phyloP scores from a whole-genome alignment of 495 filamentous ascomycete genomes.

The Xylaria palmicola region DNA sequence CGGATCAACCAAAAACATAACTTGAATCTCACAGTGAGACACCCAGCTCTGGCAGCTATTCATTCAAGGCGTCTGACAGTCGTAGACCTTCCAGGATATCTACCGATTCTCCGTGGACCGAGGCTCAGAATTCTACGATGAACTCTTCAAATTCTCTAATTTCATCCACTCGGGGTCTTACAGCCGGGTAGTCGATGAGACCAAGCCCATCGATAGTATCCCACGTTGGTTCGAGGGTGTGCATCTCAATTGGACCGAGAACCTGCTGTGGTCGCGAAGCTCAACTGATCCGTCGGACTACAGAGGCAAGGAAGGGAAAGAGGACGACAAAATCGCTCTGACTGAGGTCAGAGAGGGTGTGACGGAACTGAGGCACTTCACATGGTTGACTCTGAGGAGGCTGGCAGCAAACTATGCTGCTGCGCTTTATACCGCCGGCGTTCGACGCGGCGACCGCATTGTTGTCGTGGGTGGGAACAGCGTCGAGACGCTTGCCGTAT shows the following conservation, averaged over 20 bases:
- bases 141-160: slow-evolving; percentile 56
- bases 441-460: slow-evolving; percentile 67
- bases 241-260: slow-evolving; percentile 63
- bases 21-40: slow-evolving; percentile 43
- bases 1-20: slow-evolving; percentile 44
- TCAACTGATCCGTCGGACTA: slow-evolving; percentile 28
- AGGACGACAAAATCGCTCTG: slow-evolving; percentile 64
- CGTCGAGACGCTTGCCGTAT: slow-evolving; percentile 68
- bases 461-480: slow-evolving; percentile 70
- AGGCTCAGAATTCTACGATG: slow-evolving; percentile 65
- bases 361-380: slow-evolving; percentile 54
- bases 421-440: slow-evolving; percentile 62
- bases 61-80: slow-evolving; percentile 5
- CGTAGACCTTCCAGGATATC: slow-evolving; percentile 61
- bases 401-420: slow-evolving; percentile 55
- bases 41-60: neutral
- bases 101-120: slow-evolving; percentile 61
- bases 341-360: slow-evolving; percentile 73
- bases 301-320: slow-evolving; percentile 55
- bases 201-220: slow-evolving; percentile 62
- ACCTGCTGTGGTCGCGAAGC: slow-evolving; percentile 52
- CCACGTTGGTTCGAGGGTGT: slow-evolving; percentile 70
- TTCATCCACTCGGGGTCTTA: slow-evolving; percentile 63
- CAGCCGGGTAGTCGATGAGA: slow-evolving; percentile 63
- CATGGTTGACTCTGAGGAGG: slow-evolving; percentile 61